Evolutionary conservation across 768 basidiomycete species (phyloP).

Genomic region (Holtermanniella nyarrowii): DNA sequence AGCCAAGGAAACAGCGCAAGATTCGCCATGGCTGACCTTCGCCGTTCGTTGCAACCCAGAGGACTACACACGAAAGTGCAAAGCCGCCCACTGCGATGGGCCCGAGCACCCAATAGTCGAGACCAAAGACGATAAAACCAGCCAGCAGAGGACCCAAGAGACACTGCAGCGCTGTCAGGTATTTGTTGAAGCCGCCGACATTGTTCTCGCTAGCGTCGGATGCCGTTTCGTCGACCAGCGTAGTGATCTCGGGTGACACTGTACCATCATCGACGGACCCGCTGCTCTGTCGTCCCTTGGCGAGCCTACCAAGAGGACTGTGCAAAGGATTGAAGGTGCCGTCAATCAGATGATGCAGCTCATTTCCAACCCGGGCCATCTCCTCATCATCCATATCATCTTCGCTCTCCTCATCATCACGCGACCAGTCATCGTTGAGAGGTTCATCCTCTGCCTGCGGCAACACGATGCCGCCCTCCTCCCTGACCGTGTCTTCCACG

Average conservation of each 20-base stretch:
- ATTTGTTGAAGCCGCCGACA: constrained; percentile 45
- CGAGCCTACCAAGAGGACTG: constrained; percentile 16
- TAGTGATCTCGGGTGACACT: constrained; percentile 7
- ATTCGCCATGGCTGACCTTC: constrained; percentile 52
- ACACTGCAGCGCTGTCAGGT: constrained; percentile 77
- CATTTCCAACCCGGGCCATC: constrained; percentile 22
- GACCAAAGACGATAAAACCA: constrained; percentile 56
- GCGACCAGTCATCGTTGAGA: constrained; percentile 49
- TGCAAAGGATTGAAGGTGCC: constrained; percentile 23
- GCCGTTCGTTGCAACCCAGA: constrained; percentile 54
- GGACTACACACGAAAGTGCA: constrained; percentile 49
- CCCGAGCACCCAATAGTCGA: constrained; percentile 33
- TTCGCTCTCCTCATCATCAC: constrained; percentile 4
- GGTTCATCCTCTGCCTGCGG: constrained; percentile 59
- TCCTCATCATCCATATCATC: constrained; percentile 16
- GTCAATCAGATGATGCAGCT: constrained; percentile 36
- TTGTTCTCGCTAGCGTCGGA: constrained; percentile 20
- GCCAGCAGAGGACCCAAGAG: constrained; percentile 70
- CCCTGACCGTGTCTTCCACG: constrained; percentile 56
- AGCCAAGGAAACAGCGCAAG: constrained; percentile 78
- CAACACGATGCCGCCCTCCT: constrained; percentile 23
- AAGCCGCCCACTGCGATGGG: constrained; percentile 52
- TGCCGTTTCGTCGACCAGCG: constrained; percentile 14
- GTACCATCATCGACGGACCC: constrained; percentile 7
- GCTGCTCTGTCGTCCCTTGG: constrained; percentile 6